Evolutionary conservation across 768 basidiomycete genomes (phyloP).

Genomic region (Suillus variegatus): DNA sequence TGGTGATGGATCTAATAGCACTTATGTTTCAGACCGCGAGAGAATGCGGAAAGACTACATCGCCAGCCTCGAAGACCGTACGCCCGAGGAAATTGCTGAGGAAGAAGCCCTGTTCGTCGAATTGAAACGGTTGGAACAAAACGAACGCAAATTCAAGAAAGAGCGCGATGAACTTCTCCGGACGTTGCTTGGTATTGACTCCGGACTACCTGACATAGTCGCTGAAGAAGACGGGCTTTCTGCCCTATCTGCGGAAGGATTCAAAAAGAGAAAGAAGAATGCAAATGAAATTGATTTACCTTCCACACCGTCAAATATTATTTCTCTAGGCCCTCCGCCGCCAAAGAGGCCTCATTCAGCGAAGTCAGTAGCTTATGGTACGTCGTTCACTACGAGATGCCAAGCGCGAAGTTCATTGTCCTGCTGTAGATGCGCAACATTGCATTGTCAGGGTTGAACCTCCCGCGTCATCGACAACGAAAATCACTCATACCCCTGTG

Average conservation of each 20-base stretch:
- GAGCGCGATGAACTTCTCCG: constrained; percentile 88
- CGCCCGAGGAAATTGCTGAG: constrained; percentile 86
- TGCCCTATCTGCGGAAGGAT: constrained; percentile 44
- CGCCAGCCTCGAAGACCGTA: constrained; percentile 82
- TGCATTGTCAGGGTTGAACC: constrained; percentile 74
- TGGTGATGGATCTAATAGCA: not conserved
- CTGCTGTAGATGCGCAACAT: constrained; percentile 57
- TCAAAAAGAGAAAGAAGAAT: constrained; percentile 57
- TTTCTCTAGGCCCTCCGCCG: constrained; percentile 38
- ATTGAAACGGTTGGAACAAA: constrained; percentile 93
- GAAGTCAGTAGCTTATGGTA: constrained; percentile 64
- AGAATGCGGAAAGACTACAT: constrained; percentile 87
- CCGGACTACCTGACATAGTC: constrained; percentile 74
- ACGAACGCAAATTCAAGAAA: constrained; percentile 81
- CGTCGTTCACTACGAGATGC: constrained; percentile 1
- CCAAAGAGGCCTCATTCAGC: constrained; percentile 44
- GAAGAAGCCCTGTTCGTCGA: constrained; percentile 95
- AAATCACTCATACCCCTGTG: constrained; percentile 76
- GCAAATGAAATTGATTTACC: constrained; percentile 35
- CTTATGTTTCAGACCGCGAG: constrained; percentile 67
- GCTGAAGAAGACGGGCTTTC: constrained; percentile 61
- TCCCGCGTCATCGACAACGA: constrained; percentile 51
- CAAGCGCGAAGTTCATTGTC: constrained; percentile 17
- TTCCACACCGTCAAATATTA: constrained; percentile 35
- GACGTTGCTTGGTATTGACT: constrained; percentile 83